These are phyloP conservation scores for Cerioporus squamosus DNA, from an alignment of 1,284 basidiomycete species.

Conservation along the genomic window DNA sequence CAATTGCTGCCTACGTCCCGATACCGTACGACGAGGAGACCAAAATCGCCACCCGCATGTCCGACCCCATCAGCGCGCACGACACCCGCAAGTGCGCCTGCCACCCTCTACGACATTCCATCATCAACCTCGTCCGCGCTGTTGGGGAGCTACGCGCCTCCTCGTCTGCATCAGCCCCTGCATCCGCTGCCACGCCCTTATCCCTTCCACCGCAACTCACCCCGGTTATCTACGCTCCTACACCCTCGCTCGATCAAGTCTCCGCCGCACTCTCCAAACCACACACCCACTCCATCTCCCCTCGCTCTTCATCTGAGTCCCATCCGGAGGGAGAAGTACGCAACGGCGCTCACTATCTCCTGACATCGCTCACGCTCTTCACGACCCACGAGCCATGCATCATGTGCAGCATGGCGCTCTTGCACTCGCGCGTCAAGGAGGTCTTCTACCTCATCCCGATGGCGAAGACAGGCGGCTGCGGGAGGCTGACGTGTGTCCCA, in stretches of 20 bases:
- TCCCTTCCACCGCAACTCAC: constrained; percentile 9
- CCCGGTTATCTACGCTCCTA: not conserved
- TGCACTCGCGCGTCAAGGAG: constrained; percentile 89
- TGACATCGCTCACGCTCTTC: constrained; percentile 84
- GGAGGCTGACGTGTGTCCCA: constrained; percentile 73
- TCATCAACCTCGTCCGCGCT: constrained; percentile 75
- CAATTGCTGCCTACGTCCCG: constrained; percentile 79
- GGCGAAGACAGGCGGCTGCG: constrained; percentile 77
- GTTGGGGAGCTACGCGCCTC: constrained; percentile 63
- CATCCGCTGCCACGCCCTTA: constrained; percentile 3
- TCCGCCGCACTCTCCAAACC: constrained; percentile 1
- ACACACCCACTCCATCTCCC: not conserved
- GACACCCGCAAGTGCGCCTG: constrained; percentile 71
- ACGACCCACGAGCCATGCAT: constrained; percentile 94
- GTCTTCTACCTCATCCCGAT: constrained; percentile 78
- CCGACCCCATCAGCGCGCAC: constrained; percentile 55
- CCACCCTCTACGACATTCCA: constrained; percentile 86
- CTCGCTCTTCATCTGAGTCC: not conserved
- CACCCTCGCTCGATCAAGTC: constrained; percentile 3
- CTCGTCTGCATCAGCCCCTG: not conserved
- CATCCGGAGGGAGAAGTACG: constrained; percentile 23
- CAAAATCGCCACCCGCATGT: constrained; percentile 33
- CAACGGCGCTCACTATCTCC: constrained; percentile 82
- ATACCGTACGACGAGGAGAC: constrained; percentile 52
- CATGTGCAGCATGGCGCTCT: constrained; percentile 93